Evolutionary conservation across 306 rosid species (phyloP).

Genomic region (barrel medic (Medicago truncatula)): MtrunA17r5.0-ANR NC_053048.1:51990001-51990500

Average conservation of each 20-base stretch:
- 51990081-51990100: neutral
- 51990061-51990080: constrained; percentile 57
- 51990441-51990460: constrained; percentile 37
- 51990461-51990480: constrained; percentile 28
- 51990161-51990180: constrained; percentile 34
- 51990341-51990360: neutral
- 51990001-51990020: constrained; percentile 70
- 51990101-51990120: constrained; percentile 5
- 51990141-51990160: constrained; percentile 36
- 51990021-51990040: constrained; percentile 92
- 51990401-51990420: constrained; percentile 10
- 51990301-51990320: constrained; percentile 68
- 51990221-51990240: constrained; percentile 21
- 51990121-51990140: neutral
- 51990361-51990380: constrained; percentile 33
- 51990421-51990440: constrained; percentile 20
- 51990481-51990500: constrained; percentile 31
- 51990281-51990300: constrained; percentile 78
- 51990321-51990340: constrained; percentile 59
- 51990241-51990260: constrained; percentile 47
- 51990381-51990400: constrained; percentile 36
- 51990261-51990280: constrained; percentile 47
- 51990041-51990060: constrained; percentile 84
- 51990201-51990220: constrained; percentile 43
- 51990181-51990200: constrained; percentile 40